These are phyloP conservation scores for Musa itinerans DNA, from an alignment of 176 grass and related monocot genomes.

Conservation along the genomic window DNA sequence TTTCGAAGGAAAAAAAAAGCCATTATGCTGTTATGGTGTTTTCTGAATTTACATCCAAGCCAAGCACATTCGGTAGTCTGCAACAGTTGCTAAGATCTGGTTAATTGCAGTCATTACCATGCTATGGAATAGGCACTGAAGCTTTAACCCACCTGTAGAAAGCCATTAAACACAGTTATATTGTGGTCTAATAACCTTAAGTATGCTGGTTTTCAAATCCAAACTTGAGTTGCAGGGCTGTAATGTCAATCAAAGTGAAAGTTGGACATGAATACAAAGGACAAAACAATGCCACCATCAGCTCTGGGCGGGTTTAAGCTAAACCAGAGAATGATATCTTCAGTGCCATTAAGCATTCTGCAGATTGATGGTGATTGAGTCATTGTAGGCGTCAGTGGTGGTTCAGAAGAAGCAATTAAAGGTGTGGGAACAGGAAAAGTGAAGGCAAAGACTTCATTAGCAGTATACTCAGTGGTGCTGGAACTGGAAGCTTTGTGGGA, in stretches of 20 bases:
- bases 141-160: no score
- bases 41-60: no score
- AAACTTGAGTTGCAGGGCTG: conserved; percentile 30
- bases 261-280: neutral
- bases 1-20: no score
- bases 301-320: conserved; percentile 24
- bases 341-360: conserved; percentile 4
- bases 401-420: conserved; percentile 29
- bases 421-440: conserved; percentile 34
- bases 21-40: no score
- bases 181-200: no score
- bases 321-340: conserved; percentile 31
- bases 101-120: no score
- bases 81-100: no score
- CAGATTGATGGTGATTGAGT: conserved; percentile 12
- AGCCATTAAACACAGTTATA: no score
- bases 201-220: conserved; percentile 25
- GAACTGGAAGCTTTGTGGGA: neutral
- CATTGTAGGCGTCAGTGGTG: conserved; percentile 38
- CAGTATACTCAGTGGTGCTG: conserved; percentile 10
- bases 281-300: conserved; percentile 21
- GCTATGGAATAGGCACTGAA: no score
- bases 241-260: conserved; percentile 3
- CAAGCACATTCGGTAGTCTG: no score
- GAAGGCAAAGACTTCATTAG: conserved; percentile 30